Base-by-base conservation (phyloP, 306 rosid genomes). In the Echinosophora koreensis region DNA sequence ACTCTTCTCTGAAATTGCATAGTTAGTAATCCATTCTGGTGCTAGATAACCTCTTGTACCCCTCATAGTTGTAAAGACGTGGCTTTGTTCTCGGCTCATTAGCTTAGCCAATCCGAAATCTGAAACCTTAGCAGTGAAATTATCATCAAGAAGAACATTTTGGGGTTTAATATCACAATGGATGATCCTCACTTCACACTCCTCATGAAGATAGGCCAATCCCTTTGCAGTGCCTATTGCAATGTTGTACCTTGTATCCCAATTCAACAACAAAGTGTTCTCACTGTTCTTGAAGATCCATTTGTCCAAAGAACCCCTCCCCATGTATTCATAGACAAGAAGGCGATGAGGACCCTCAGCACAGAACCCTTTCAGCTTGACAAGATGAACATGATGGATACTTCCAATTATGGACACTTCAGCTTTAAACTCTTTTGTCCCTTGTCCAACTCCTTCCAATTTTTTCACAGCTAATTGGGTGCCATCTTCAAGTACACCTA, bases 21-120 rank as follows among this genome's bases (percentile, higher is more conserved):
- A 92, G 84, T 90, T 90, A 8, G 97, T 94, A 49, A 94, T 92
- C 98, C 97, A 92, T 78, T 94, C 97, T 9, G 97, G 97, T 8
- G 97, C 98, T 16, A 94, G 79, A 83, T 94, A 92, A 41, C 98
- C 97, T 61, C 97, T 83, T 8, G 98, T 94, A n/a, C 97, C 97
- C 17, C 98, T 82, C 5, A 94, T 56, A 5, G 97, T 94, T 46
- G 98, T 92, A 71, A 94, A 92, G 11, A 94, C 97, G 80, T 90
- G 97, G 69, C 97, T 94, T 41, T 94, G 97, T 80, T 94, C 93
- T 4, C 88, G 77, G 63, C 88, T 92, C 97, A 90, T 92, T 41
- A 94, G 90, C 85, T 90, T 94, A 3, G 97, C 90, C 90, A 94
- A 78, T 18, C 98, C 98, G 2, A 94, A 94, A 55, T 92, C 97